These are phyloP conservation scores for Myxozyma lipomycoides DNA, from an alignment of 805 yeast genomes.

Conservation along the genomic window DNA sequence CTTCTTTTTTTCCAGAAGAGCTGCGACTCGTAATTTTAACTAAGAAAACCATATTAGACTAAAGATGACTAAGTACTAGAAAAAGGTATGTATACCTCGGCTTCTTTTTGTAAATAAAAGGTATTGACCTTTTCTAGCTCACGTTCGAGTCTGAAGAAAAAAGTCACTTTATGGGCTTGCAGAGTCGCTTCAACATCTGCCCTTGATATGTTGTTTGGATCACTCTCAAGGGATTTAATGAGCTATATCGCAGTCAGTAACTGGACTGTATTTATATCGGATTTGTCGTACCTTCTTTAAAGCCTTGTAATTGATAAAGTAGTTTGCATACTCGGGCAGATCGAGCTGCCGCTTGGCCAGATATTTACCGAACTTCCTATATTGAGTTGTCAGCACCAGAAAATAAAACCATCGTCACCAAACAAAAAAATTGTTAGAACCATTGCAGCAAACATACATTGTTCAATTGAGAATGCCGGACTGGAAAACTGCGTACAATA, in stretches of 20 bases:
- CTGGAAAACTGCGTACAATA: background rate
- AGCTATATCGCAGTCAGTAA: constrained; percentile 38
- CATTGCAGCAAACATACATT: too few relatives aligned
- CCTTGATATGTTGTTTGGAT: constrained; percentile 36
- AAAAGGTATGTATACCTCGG: constrained; percentile 43
- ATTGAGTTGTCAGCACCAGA: background rate
- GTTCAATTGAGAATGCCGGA: background rate
- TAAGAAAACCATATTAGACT: too few relatives aligned
- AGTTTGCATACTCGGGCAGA: constrained; percentile 89
- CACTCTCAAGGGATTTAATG: constrained; percentile 70
- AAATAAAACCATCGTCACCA: background rate
- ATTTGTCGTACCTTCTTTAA: constrained; percentile 54
- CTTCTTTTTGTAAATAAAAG: constrained; percentile 88
- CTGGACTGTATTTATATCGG: background rate
- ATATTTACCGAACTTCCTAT: constrained; percentile 89
- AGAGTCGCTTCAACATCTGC: constrained; percentile 49
- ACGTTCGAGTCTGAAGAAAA: constrained; percentile 83
- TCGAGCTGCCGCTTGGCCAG: constrained; percentile 91
- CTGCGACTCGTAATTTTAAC: constrained; percentile 71
- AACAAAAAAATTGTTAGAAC: background rate
- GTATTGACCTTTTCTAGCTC: constrained; percentile 92
- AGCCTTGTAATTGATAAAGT: constrained; percentile 92
- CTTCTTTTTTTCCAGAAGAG: constrained; percentile 66
- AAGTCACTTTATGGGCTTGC: constrained; percentile 85
- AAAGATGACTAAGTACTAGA: background rate